Evolutionary conservation across 257 asterid genomes (phyloP).

Genomic region (Cinchona pubescens): DNA sequence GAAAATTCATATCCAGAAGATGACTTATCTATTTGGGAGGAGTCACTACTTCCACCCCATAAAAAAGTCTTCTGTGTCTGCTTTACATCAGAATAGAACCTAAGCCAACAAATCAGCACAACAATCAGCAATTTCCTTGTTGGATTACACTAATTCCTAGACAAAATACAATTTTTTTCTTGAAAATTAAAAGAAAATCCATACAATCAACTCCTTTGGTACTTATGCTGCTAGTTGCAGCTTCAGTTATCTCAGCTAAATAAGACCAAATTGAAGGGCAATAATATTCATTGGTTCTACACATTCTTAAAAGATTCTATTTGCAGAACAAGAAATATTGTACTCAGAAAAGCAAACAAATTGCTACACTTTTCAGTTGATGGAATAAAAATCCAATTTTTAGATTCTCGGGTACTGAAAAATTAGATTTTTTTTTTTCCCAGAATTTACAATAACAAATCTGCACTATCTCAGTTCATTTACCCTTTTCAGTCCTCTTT

Average conservation of each 20-base stretch:
- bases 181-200: not conserved
- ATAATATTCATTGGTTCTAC: not conserved
- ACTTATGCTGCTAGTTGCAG: not conserved
- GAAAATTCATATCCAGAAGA: conserved; percentile 38
- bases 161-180: not conserved
- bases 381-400: conserved; percentile 21
- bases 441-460: not conserved
- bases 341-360: not conserved
- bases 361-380: conserved; percentile 16
- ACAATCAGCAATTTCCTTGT: conserved; percentile 24
- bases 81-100: conserved; percentile 77
- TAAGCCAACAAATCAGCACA: conserved; percentile 31
- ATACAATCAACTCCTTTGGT: not conserved
- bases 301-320: not conserved
- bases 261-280: not conserved
- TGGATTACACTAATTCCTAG: not conserved
- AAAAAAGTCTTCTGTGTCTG: conserved; percentile 42
- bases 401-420: conserved; percentile 9
- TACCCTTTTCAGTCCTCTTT: not conserved
- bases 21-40: conserved; percentile 44
- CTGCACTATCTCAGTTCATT: not conserved
- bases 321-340: not conserved
- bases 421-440: not conserved
- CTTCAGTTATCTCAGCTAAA: not conserved
- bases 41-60: conserved; percentile 50